Conservation (phyloP, 495 filamentous ascomycete species). For the Podospora australis region DNA sequence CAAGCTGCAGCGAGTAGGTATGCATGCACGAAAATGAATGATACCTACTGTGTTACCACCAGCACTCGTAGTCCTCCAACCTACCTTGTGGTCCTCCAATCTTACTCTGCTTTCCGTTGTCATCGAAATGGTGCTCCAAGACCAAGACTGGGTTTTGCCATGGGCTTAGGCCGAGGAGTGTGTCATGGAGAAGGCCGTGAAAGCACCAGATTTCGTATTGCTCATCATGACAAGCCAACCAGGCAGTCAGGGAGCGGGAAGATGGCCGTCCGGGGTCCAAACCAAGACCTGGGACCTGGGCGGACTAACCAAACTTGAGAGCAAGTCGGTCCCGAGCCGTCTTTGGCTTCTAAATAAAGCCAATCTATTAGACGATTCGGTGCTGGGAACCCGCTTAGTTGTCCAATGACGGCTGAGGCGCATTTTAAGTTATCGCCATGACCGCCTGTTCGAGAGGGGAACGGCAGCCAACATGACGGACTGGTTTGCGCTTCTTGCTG, state of each 20-base stretch:
- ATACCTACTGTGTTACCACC: too few species aligned
- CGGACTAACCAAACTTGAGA: neutral
- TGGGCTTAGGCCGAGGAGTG: neutral
- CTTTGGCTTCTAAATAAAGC: conserved; percentile 6
- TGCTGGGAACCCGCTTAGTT: neutral
- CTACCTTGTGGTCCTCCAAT: neutral
- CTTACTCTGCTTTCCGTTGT: neutral
- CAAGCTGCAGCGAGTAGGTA: too few species aligned
- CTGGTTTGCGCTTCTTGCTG: neutral
- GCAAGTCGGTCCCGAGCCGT: conserved; percentile 8
- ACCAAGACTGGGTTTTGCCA: too few species aligned
- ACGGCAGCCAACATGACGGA: neutral
- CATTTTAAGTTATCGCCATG: neutral
- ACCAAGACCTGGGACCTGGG: neutral
- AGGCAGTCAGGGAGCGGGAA: too few species aligned
- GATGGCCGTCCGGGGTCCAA: too few species aligned
- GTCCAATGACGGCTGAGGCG: neutral
- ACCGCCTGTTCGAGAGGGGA: too few species aligned
- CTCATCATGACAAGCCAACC: neutral
- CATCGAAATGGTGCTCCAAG: too few species aligned
- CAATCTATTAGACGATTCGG: neutral
- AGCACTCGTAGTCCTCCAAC: too few species aligned
- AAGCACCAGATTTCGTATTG: too few species aligned
- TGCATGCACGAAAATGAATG: too few species aligned
- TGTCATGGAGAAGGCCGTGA: too few species aligned